Base-by-base conservation (phyloP, 1,139 yeast species). In the Yamadazyma siamensis region DNA sequence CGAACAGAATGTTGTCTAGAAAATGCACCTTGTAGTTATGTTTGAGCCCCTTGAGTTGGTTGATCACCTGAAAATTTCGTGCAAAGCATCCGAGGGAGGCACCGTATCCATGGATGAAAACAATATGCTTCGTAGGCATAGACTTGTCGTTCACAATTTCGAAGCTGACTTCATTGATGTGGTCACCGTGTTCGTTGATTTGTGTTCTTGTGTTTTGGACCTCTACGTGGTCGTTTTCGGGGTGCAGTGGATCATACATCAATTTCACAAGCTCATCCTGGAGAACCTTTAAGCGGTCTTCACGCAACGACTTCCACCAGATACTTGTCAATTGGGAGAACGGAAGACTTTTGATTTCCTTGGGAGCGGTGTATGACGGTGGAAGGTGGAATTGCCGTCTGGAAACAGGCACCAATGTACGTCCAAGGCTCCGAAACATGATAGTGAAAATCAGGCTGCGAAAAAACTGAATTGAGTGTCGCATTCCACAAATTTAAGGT, bases 101-200 rank as follows among this genome's bases (percentile, higher is more conserved):
- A 0, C 95, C 96, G 54, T 86, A 88, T 0, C 98, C 98, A 52
- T 91, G 98, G 11, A 91, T 49, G 46, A 91, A 65, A 4, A 88
- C 87, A 15, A 82, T 46, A 41, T 75, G 74, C 46, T 57, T 59
- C 3, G 52, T 47, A 12, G 48, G 49, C 4, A 46, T 44, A 1
- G 33, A 21, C 2, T 38, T 27, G 25, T 47, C 35, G 23, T 61
- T 62, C 3, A 45, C 43, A 19, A 61, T 46, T 21, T 59, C 55
- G 30, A 70, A 49, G 14, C 59, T 45, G 3, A 68, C 47, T 33
- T 68, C 73, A 33, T 66, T 65, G 20, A 67, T 59, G 36, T 44
- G 41, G 34, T 64, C 55, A 2, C 57, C 57, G 2, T 46, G 41
- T 1, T 38, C 34, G 35, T 57, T 69, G 10, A 65, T 50, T 3